Base-by-base conservation (phyloP, 768 basidiomycete species). In the Hypholoma fasciculare region DNA sequence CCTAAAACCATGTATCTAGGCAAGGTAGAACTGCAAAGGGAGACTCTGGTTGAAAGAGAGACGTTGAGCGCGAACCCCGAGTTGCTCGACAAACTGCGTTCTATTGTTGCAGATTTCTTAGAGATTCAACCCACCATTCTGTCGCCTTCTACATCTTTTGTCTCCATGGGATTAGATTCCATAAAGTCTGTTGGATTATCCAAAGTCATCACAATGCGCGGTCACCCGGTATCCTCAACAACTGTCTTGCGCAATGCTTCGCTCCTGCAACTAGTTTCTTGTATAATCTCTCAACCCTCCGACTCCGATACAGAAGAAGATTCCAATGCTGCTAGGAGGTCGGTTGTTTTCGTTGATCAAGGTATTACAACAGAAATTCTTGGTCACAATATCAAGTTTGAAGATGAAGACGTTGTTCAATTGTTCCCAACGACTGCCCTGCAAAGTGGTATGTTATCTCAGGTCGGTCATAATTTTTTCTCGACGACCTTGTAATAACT, bases 371-470 rank as follows among this genome's bases (percentile, higher is more conserved):
- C 52, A 4, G 61, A 63, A 19, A 57, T 67, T 13, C 26, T 57
- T 16, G 44, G 36, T 9, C 61, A 63, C 40, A 57, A 64, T 26
- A 8, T 70, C 50, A 63, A 64, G 44, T 54, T 70, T 14, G 51
- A 61, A 27, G 27, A 54, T 20, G 63, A 64, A 7, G 80, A 82
- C 53, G 57, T 67, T 23, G 69, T 76, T 7, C 57, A 61, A 12
- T 52, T 76, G 20, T 76, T 69, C 58, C 79, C 79, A 11, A 75
- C 76, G 6, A 81, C 79, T 5, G 70, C 69, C 19, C 67, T 82
- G 17, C 81, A 82, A 64, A 69, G 77, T 14, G 81, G 81, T 11
- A 80, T 82, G 79, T 61, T 82, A 42, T 80, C 80, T 3, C 80
- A 82, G 70, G 80, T 78, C 56, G 42, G 67, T 56, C 17, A 34